These are phyloP conservation scores for Fraxinus paxiana DNA, from an alignment of 305 asterid species.

Conservation along the genomic window DNA sequence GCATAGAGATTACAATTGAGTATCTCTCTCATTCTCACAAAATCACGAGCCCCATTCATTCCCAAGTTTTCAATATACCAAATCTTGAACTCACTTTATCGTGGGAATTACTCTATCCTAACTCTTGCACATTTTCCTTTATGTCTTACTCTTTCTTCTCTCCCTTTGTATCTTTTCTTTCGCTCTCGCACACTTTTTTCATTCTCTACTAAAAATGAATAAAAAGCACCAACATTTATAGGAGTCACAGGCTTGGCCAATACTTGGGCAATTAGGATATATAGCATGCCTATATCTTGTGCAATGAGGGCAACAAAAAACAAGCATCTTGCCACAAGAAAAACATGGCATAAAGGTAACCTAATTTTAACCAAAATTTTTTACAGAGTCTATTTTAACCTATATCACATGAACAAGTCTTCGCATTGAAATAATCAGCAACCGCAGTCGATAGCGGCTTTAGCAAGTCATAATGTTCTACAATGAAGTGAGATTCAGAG, in stretches of 20 bases:
- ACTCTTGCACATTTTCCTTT: not conserved
- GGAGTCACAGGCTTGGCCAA: not conserved
- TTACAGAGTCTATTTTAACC: not conserved
- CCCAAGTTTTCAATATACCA: not conserved
- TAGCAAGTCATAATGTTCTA: conserved; percentile 48
- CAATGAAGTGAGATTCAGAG: not conserved
- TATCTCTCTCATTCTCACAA: not conserved
- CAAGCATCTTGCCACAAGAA: not conserved
- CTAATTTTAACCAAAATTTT: not conserved
- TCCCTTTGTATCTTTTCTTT: not conserved
- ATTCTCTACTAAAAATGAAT: not conserved
- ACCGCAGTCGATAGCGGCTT: not conserved
- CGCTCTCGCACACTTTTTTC: not conserved
- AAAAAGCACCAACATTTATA: not conserved
- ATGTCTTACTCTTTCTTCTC: not conserved
- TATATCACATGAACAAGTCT: not conserved
- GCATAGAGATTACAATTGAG: not conserved
- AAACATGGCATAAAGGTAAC: not conserved
- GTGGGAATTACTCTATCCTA: not conserved
- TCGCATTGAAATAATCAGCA: not conserved
- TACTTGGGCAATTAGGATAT: not conserved
- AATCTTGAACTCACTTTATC: not conserved
- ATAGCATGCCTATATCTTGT: not conserved
- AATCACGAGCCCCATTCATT: not conserved
- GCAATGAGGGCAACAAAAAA: not conserved